Evolutionary conservation across 1,284 basidiomycete species (phyloP), one percentile per base, ranked within the genome.

Genomic region (Ustilago xerochloae): DNA sequence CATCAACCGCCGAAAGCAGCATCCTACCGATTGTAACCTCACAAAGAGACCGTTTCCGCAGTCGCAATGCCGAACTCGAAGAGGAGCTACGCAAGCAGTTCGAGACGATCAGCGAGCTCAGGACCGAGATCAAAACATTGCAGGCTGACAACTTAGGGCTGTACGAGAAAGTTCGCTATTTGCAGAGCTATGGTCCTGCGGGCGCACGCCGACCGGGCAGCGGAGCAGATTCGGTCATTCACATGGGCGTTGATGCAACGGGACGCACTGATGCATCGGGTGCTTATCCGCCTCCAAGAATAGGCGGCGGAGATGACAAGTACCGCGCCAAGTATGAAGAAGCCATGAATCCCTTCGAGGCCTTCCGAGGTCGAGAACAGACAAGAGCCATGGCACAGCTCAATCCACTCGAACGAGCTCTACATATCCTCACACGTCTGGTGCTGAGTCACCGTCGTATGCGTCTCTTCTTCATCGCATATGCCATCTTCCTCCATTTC

Each of bases 301-400:
- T 4, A 3, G 28, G 22, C 15, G 50, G 39, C 6, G 45, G 91
- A 91, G 91, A 91, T 77, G 92, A 91, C 83, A 66, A 75, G 61
- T 99, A 98, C 85, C 90, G 91, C 56, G 89, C 91, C 67, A 89
- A 93, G 83, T 98, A 98, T 83, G 95, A 99, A 83, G 93, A 97
- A 84, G 89, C 91, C 48, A 93, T 98, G 90, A 97, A 99, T 81
- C 96, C 96, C 0, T 99, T 98, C 84, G 94, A 97, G 84, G 93
- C 92, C 4, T 98, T 99, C 88, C 90, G 94, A 65, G 94, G 95
- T 4, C 88, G 93, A 82, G 96, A 99, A 87, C 94, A 94, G 38
- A 91, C 92, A 32, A 88, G 94, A 45, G 95, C 93, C 1, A 92
- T 96, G 63, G 90, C 94, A 73, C 92, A 91, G 35, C 88, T 99